Conservation (phyloP, 108 stramenopile species). For the Fragilaria radians region DNA sequence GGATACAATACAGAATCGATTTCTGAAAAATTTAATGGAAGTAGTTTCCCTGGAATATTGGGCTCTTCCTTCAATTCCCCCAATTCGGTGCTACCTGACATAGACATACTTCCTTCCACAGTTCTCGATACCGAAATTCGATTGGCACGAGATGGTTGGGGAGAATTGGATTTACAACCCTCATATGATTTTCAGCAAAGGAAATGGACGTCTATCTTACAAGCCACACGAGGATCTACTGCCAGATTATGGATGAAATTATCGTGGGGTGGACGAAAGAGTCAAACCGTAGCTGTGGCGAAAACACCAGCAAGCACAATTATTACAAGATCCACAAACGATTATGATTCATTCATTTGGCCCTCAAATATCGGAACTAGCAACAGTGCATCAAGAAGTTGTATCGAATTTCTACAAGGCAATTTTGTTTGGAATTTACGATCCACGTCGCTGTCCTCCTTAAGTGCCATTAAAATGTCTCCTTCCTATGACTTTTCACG, state of each 20-base stretch:
- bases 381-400: no score
- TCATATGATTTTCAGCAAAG: slow-evolving; percentile 15
- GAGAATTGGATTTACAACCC: slow-evolving; percentile 23
- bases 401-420: slow-evolving; percentile 18
- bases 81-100: no score
- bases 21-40: no score
- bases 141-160: background rate
- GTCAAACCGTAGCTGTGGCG: no score
- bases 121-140: slow-evolving; percentile 16
- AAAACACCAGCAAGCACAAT: no score
- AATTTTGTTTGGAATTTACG: slow-evolving; percentile 19
- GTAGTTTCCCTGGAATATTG: no score
- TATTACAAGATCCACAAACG: no score
- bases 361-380: no score
- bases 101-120: slow-evolving; percentile 12
- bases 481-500: slow-evolving; percentile 25
- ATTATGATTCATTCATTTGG: no score
- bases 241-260: slow-evolving; percentile 18
- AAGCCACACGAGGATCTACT: slow-evolving; percentile 18
- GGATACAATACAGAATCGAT: no score
- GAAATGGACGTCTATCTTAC: slow-evolving; percentile 5
- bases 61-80: no score
- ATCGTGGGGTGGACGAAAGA: slow-evolving; percentile 2
- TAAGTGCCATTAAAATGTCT: slow-evolving; percentile 21
- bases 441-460: background rate